Percentiles rank a stretch among this genome's conserved stretches.
These are phyloP conservation scores for Erysimum cheiri DNA, from an alignment of 441 rosid species.

Conservation along the genomic window DNA sequence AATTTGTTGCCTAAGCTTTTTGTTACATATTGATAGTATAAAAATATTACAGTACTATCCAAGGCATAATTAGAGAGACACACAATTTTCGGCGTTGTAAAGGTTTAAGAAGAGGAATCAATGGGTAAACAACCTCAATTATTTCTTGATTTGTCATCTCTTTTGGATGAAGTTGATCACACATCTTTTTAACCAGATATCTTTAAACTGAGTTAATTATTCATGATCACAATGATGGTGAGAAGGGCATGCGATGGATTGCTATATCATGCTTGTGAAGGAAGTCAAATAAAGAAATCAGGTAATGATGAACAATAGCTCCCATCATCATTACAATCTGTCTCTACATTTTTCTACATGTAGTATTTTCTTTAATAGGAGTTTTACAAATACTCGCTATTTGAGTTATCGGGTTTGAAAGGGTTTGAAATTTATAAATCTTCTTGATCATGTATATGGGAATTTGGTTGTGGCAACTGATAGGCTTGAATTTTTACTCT, in stretches of 20 bases:
- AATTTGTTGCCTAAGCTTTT: constrained; percentile 31
- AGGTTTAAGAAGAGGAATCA: background rate
- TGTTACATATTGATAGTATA: background rate
- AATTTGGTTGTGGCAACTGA: too few species aligned
- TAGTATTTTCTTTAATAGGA: background rate
- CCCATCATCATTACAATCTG: constrained; percentile 18
- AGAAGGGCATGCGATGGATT: constrained; percentile 9
- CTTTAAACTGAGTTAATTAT: background rate
- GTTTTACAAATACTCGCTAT: background rate
- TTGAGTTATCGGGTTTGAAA: background rate
- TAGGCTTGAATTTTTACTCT: too few species aligned
- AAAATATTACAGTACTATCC: background rate
- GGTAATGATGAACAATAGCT: constrained; percentile 1
- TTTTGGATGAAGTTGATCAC: constrained; percentile 2
- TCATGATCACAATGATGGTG: constrained; percentile 2
- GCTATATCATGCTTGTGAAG: background rate
- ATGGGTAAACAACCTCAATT: background rate
- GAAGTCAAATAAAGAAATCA: constrained; percentile 7
- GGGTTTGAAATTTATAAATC: background rate
- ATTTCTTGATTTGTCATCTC: constrained; percentile 1
- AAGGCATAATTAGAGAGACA: background rate
- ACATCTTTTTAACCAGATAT: background rate
- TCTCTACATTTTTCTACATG: background rate
- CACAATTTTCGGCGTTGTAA: constrained; percentile 8
- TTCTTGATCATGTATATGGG: too few species aligned